Percentiles rank a stretch among this genome's conserved stretches.
phyloP scores from a whole-genome alignment of 352 stramenopile species.

The Globisporangium paddicum region DNA sequence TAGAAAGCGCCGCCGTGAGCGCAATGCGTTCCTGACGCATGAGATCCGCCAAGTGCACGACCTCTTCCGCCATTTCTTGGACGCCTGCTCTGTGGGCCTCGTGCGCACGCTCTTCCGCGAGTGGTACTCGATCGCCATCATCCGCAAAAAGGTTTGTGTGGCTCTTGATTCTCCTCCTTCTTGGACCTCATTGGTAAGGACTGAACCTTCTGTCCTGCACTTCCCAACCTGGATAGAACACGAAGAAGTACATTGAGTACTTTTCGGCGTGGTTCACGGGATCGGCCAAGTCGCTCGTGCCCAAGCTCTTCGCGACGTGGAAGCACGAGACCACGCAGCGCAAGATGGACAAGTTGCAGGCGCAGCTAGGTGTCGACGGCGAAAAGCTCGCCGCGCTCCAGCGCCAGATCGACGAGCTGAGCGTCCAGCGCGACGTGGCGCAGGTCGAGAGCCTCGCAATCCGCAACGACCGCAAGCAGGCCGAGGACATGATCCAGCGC shows the following conservation, averaged over 20 bases:
- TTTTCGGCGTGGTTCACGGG: constrained; percentile 68
- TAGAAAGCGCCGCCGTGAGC: constrained; percentile 38
- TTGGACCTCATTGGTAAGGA: too few species aligned
- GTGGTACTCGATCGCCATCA: constrained; percentile 54
- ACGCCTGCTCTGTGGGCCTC: constrained; percentile 39
- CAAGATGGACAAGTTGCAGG: constrained; percentile 29
- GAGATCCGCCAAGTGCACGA: constrained; percentile 55
- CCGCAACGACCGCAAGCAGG: constrained; percentile 55
- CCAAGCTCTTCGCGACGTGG: constrained; percentile 51
- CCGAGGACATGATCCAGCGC: constrained; percentile 39
- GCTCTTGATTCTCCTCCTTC: too few species aligned
- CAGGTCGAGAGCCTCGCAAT: constrained; percentile 51
- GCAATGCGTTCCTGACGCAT: constrained; percentile 46
- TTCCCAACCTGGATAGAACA: constrained; percentile 33
- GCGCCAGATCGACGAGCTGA: constrained; percentile 51
- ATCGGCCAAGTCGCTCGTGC: constrained; percentile 45
- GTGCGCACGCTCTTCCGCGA: constrained; percentile 54
- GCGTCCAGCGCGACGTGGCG: constrained; percentile 34
- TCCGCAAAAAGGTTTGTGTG: constrained; percentile 50
- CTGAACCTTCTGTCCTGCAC: background rate
- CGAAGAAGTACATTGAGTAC: constrained; percentile 67
- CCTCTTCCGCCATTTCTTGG: constrained; percentile 49
- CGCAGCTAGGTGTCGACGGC: constrained; percentile 30
- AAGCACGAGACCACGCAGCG: constrained; percentile 27
- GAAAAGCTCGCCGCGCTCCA: constrained; percentile 33